Evolutionary conservation across 179 eudicot species (phyloP).

Genomic region (Patellifolia procumbens): DNA sequence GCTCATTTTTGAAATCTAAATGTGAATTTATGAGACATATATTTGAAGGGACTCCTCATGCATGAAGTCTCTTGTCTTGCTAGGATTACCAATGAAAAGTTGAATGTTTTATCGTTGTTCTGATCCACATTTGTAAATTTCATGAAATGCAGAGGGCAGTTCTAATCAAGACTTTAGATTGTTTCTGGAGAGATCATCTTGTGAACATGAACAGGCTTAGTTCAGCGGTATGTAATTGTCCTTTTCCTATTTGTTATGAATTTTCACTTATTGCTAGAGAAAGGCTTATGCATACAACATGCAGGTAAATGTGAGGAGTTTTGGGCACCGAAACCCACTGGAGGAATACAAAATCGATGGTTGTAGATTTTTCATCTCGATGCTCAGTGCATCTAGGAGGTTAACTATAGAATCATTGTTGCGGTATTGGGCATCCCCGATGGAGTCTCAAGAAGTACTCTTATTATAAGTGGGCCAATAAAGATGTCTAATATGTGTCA

Average conservation of each 20-base stretch:
- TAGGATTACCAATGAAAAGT: not conserved
- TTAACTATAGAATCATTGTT: slow-evolving; percentile 83
- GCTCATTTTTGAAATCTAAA: not conserved
- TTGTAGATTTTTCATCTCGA: slow-evolving; percentile 93
- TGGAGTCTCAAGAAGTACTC: slow-evolving; percentile 69
- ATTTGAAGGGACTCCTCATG: not conserved
- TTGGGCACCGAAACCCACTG: slow-evolving; percentile 94
- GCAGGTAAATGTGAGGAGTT: slow-evolving; percentile 97
- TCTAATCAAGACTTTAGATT: slow-evolving; percentile 82
- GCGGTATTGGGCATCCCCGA: slow-evolving; percentile 86
- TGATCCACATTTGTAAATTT: not conserved
- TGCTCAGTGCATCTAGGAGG: slow-evolving; percentile 94
- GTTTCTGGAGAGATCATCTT: slow-evolving; percentile 99
- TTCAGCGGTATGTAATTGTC: slow-evolving; percentile 63
- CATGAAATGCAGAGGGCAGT: slow-evolving; percentile 69
- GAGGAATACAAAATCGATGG: slow-evolving; percentile 99
- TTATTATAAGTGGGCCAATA: slow-evolving; percentile 10
- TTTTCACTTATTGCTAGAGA: not conserved
- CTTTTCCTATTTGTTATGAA: not conserved
- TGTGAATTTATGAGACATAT: not conserved
- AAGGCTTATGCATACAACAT: slow-evolving; percentile 27
- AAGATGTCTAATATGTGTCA: not conserved
- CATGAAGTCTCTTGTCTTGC: slow-evolving; percentile 3
- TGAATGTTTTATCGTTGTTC: not conserved
- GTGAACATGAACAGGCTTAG: slow-evolving; percentile 96